A percentile compares a stretch with the other conserved stretches of the same genome.
phyloP scores from a whole-genome alignment of 2,329 filamentous ascomycete species.

The Diplodia scrobiculata region DNA sequence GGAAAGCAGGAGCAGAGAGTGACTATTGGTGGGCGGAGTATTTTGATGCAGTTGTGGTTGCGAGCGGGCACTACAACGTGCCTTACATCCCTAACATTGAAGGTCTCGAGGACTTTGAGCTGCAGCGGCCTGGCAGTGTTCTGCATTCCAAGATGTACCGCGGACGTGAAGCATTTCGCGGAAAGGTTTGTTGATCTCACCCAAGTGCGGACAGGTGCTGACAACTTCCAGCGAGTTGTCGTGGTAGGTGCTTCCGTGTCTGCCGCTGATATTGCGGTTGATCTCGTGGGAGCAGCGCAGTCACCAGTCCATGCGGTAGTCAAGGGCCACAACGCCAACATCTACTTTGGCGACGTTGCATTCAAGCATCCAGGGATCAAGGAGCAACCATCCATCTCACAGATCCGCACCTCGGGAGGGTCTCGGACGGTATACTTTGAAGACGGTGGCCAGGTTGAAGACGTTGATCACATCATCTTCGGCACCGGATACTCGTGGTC shows the following conservation, averaged over 20 bases:
- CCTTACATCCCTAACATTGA: slow-evolving; percentile 58
- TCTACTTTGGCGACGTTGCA: slow-evolving; percentile 61
- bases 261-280: slow-evolving; percentile 62
- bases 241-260: slow-evolving; percentile 67
- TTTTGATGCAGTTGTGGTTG: slow-evolving; percentile 64
- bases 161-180: slow-evolving; percentile 49
- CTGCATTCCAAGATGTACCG: slow-evolving; percentile 60
- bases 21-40: slow-evolving; percentile 66
- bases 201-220: background rate
- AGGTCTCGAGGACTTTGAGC: slow-evolving; percentile 55
- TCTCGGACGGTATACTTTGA: slow-evolving; percentile 57
- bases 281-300: slow-evolving; percentile 52
- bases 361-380: slow-evolving; percentile 61
- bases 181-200: background rate
- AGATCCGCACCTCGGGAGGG: slow-evolving; percentile 43
- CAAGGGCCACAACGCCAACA: slow-evolving; percentile 54
- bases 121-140: slow-evolving; percentile 53
- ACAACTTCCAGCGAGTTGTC: slow-evolving; percentile 55
- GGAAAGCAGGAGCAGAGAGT: slow-evolving; percentile 42
- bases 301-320: slow-evolving; percentile 58
- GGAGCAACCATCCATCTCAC: slow-evolving; percentile 53
- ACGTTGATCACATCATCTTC: slow-evolving; percentile 66
- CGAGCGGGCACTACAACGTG: slow-evolving; percentile 63
- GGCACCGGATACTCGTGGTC: slow-evolving; percentile 69
- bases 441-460: slow-evolving; percentile 56